phyloP scores from a whole-genome alignment of 2,329 filamentous ascomycete species.

The Monosporascus sp. region DNA sequence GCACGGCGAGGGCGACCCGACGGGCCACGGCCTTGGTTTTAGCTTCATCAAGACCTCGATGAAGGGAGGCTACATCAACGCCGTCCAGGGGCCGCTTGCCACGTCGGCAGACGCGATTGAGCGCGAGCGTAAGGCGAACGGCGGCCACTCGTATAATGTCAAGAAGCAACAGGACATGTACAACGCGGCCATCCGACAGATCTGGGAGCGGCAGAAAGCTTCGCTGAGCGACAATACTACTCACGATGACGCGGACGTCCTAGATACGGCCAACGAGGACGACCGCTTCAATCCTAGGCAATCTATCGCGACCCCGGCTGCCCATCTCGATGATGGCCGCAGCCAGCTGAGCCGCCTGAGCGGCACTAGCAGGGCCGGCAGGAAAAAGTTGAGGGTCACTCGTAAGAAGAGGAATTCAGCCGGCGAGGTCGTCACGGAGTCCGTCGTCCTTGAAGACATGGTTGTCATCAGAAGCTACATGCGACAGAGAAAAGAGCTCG shows the following conservation, averaged over 20 bases:
- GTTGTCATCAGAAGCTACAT: slow-evolving; percentile 87
- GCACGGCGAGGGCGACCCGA: slow-evolving; percentile 91
- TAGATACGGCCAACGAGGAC: slow-evolving; percentile 55
- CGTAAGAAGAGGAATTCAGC: slow-evolving; percentile 60
- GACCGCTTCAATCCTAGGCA: slow-evolving; percentile 71
- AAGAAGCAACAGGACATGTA: slow-evolving; percentile 90
- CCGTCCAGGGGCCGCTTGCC: slow-evolving; percentile 61
- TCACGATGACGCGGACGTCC: slow-evolving; percentile 57
- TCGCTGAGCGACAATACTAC: slow-evolving; percentile 70
- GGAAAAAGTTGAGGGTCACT: slow-evolving; percentile 67
- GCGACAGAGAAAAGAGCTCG: slow-evolving; percentile 66
- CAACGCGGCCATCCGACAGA: slow-evolving; percentile 82
- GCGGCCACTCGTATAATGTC: slow-evolving; percentile 96
- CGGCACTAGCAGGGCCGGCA: slow-evolving; percentile 59
- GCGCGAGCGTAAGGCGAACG: slow-evolving; percentile 81
- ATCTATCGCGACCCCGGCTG: slow-evolving; percentile 62
- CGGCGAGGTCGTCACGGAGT: slow-evolving; percentile 56
- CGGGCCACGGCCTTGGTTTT: slow-evolving; percentile 87
- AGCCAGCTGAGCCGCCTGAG: slow-evolving; percentile 73
- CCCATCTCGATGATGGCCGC: slow-evolving; percentile 67
- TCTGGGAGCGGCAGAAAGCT: slow-evolving; percentile 83
- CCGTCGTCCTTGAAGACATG: slow-evolving; percentile 66
- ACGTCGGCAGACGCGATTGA: slow-evolving; percentile 79
- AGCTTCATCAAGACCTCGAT: slow-evolving; percentile 97
- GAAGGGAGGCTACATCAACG: slow-evolving; percentile 92